Percentiles rank a stretch among this genome's conserved stretches.
phyloP scores from a whole-genome alignment of 805 yeast species.

The Torulaspora delbrueckii region DNA sequence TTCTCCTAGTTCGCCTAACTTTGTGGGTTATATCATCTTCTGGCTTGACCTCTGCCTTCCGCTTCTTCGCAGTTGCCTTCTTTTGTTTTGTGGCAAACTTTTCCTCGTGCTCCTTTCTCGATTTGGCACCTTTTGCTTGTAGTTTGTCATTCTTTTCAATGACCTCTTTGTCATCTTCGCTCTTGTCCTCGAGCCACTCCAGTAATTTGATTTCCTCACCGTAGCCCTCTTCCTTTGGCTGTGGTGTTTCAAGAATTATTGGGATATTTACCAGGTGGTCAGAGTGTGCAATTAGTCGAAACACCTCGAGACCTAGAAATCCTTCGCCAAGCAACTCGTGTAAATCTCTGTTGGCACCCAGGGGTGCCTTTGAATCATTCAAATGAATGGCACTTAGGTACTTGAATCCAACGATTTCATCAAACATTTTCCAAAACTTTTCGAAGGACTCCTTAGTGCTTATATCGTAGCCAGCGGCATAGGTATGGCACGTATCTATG shows the following conservation, averaged over 20 bases:
- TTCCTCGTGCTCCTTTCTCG: slow-evolving; percentile 62
- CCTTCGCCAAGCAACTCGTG: slow-evolving; percentile 90
- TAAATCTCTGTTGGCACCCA: slow-evolving; percentile 83
- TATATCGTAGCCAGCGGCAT: slow-evolving; percentile 94
- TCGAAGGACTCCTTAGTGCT: slow-evolving; percentile 52
- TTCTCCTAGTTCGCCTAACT: slow-evolving; percentile 17
- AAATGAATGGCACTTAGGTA: slow-evolving; percentile 79
- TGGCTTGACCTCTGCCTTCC: slow-evolving; percentile 9
- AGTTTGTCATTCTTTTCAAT: slow-evolving; percentile 45
- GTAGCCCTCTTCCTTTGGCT: slow-evolving; percentile 59
- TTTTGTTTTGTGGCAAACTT: slow-evolving; percentile 57
- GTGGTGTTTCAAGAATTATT: slow-evolving; percentile 83
- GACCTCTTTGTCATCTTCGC: slow-evolving; percentile 51
- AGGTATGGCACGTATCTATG: slow-evolving; percentile 92
- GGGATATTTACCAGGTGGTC: slow-evolving; percentile 62
- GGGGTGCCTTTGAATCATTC: slow-evolving; percentile 92
- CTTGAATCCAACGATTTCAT: slow-evolving; percentile 63
- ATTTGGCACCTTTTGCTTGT: slow-evolving; percentile 56
- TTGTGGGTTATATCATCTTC: slow-evolving; percentile 20
- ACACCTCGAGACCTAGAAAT: slow-evolving; percentile 80
- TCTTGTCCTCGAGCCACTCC: slow-evolving; percentile 59
- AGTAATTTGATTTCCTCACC: slow-evolving; percentile 79
- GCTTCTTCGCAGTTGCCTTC: slow-evolving; percentile 24
- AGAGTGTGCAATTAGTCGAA: slow-evolving; percentile 70
- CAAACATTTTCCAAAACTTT: slow-evolving; percentile 73